phyloP scores from a whole-genome alignment of 306 rosid genomes.

The Acacia confusa region DNA sequence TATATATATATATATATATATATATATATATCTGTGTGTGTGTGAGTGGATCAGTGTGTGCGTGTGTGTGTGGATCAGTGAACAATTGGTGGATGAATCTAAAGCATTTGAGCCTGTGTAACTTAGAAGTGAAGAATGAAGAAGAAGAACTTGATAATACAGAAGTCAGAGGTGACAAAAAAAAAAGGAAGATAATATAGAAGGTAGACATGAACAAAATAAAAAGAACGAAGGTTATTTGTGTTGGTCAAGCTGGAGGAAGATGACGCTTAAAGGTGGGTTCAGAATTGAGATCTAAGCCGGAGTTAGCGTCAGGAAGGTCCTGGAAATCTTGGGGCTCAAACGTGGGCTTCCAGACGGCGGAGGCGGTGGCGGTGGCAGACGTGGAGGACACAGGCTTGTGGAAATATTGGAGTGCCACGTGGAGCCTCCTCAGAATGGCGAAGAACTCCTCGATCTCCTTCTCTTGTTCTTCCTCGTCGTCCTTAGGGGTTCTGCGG shows the following conservation, averaged over 20 bases:
- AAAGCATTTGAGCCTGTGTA: background rate
- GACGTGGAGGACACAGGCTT: background rate
- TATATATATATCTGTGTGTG: too few species aligned
- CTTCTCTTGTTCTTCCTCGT: background rate
- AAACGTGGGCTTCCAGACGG: constrained; percentile 11
- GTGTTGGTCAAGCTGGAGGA: background rate
- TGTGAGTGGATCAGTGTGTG: too few species aligned
- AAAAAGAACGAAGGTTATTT: too few species aligned
- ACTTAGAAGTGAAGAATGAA: background rate
- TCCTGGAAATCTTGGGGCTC: background rate
- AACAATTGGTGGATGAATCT: background rate
- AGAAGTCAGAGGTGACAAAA: background rate
- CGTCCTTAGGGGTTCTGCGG: background rate
- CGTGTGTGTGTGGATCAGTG: background rate
- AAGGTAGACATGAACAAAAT: too few species aligned
- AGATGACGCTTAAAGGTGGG: background rate
- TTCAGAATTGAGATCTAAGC: constrained; percentile 4
- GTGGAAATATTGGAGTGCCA: constrained; percentile 39
- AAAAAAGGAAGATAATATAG: too few species aligned
- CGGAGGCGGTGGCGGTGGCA: background rate
- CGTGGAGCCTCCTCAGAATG: constrained; percentile 47
- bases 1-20: too few species aligned
- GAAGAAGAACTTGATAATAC: background rate
- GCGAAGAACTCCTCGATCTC: constrained; percentile 59
- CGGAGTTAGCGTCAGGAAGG: background rate